These are phyloP conservation scores for Bimuria novae-zelandiae DNA, from an alignment of 2,329 filamentous ascomycete species.

Conservation along the genomic window DNA sequence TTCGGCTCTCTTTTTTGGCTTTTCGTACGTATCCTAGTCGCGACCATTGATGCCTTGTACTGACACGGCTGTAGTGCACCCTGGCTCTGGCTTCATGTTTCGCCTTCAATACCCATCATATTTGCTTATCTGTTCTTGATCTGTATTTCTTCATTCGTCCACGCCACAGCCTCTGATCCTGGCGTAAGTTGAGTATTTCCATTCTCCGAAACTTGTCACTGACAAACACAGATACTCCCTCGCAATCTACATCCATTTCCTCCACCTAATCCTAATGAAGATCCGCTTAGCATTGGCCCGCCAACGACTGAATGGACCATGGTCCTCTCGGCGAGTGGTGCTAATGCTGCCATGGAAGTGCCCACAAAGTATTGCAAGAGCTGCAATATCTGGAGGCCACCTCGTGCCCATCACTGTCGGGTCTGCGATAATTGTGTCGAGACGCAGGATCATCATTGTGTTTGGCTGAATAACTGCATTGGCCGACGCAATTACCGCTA, in stretches of 20 bases:
- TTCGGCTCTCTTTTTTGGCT: constrained; percentile 79
- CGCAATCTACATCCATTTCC: constrained; percentile 90
- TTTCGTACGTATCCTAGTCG: constrained; percentile 60
- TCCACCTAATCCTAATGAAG: constrained; percentile 72
- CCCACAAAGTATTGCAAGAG: constrained; percentile 98
- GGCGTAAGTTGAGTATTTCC: constrained; percentile 66
- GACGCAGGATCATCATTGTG: constrained; percentile 96
- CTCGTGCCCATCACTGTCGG: constrained; percentile 93
- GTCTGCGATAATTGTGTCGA: constrained; percentile 97
- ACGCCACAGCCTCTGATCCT: constrained; percentile 89
- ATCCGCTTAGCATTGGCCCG: constrained; percentile 80
- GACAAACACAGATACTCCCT: constrained; percentile 73
- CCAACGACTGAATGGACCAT: constrained; percentile 93
- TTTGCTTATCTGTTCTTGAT: constrained; percentile 93
- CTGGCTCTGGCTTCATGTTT: constrained; percentile 84
- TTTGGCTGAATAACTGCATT: constrained; percentile 98
- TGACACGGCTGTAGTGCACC: constrained; percentile 59
- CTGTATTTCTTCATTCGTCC: constrained; percentile 89
- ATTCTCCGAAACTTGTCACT: constrained; percentile 12
- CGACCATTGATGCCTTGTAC: not conserved
- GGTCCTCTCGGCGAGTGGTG: constrained; percentile 76
- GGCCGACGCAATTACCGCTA: constrained; percentile 97
- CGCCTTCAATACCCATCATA: constrained; percentile 83
- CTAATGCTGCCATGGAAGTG: constrained; percentile 90
- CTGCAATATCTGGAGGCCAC: constrained; percentile 96